Conservation (phyloP, 257 asterid genomes). For the Schizonepeta tenuifolia region DNA sequence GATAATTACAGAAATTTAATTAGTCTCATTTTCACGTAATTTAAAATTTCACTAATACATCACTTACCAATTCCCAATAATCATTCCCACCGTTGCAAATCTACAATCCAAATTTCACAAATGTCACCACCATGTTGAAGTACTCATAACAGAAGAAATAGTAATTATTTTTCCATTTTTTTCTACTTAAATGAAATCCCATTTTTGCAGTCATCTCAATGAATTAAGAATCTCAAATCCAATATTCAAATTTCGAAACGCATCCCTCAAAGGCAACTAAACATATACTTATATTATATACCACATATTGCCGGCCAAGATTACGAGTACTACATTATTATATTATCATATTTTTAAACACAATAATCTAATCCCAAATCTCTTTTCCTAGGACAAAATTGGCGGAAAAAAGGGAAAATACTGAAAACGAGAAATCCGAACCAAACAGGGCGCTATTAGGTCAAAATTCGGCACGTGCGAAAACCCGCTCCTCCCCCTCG, state of each 20-base stretch:
- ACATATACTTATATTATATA: too few species aligned
- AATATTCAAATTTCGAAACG: background rate
- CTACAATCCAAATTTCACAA: background rate
- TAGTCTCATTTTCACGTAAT: background rate
- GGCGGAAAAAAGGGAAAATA: background rate
- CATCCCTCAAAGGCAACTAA: background rate
- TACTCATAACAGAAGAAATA: background rate
- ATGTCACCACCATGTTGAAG: background rate
- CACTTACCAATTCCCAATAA: too few species aligned
- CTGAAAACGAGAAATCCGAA: background rate
- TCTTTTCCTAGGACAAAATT: background rate
- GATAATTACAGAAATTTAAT: background rate
- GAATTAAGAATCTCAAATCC: background rate
- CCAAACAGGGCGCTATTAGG: conserved; percentile 17
- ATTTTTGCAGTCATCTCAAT: background rate
- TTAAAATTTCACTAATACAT: background rate
- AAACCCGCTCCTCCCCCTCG: conserved; percentile 31
- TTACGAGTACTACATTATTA: too few species aligned
- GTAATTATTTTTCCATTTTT: too few species aligned
- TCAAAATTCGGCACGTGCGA: conserved; percentile 31
- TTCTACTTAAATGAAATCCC: background rate
- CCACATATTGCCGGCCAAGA: too few species aligned
- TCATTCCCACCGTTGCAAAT: background rate
- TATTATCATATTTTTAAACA: too few species aligned
- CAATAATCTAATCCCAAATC: background rate